Percentiles rank a stretch among this genome's conserved stretches.
Evolutionary conservation across 345 rosid species (phyloP).

Genomic region (Eucalyptus rudis): DNA sequence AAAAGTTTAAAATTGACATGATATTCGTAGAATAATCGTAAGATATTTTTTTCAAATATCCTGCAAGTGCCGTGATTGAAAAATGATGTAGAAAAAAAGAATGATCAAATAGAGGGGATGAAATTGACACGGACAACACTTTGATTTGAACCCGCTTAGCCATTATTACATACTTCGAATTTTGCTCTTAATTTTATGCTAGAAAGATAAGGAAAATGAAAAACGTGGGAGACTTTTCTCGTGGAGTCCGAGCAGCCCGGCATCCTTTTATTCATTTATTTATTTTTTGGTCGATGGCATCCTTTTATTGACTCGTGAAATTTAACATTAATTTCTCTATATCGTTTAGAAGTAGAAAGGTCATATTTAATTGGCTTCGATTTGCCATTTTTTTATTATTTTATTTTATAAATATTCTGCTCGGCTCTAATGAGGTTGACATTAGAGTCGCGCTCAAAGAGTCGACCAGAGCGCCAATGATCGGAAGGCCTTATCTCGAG

Average conservation of each 20-base stretch:
- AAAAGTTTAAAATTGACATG: fast-evolving
- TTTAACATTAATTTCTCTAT: background rate
- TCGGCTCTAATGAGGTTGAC: background rate
- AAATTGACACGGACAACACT: background rate
- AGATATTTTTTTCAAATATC: background rate
- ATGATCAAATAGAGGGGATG: background rate
- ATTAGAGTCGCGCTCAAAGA: background rate
- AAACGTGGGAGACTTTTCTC: background rate
- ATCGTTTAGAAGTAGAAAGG: background rate
- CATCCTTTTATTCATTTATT: background rate
- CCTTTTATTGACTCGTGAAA: background rate
- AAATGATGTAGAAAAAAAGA: background rate
- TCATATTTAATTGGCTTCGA: background rate
- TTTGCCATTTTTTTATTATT: background rate
- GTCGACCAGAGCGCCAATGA: background rate
- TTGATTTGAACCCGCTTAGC: background rate
- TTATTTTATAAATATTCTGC: background rate
- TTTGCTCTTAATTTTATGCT: background rate
- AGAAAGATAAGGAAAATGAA: background rate
- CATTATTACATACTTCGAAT: background rate
- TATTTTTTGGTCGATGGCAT: too few species aligned
- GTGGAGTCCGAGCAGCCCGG: background rate
- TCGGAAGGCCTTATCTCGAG: background rate
- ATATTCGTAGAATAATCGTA: fast-evolving
- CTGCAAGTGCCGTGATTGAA: background rate